phyloP scores from a whole-genome alignment of 2,329 filamentous ascomycete genomes.

The Cucurbitaria berberidis region DNA sequence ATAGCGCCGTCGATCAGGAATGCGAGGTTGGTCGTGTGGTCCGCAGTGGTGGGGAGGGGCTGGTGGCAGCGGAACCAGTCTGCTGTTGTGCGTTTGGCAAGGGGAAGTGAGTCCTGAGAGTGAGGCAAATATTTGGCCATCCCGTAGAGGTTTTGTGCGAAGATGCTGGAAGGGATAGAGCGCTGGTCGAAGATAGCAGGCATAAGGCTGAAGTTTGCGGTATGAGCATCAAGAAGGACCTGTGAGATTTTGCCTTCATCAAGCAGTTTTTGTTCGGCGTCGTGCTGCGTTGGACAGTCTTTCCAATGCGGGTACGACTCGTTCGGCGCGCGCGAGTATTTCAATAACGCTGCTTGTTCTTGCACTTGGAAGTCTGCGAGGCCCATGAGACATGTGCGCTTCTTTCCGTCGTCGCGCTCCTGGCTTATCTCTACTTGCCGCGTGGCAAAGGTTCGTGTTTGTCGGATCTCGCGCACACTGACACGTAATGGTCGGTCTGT shows the following conservation, averaged over 20 bases:
- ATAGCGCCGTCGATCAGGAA: conserved; percentile 56
- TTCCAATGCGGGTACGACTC: conserved; percentile 35
- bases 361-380: conserved; percentile 56
- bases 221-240: conserved; percentile 27
- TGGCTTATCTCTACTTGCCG: conserved; percentile 56
- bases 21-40: conserved; percentile 49
- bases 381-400: conserved; percentile 52
- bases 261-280: conserved; percentile 2
- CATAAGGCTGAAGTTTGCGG: conserved; percentile 38
- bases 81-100: conserved; percentile 42
- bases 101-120: conserved; percentile 48
- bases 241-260: conserved; percentile 18
- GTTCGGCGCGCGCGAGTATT: conserved; percentile 49
- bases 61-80: conserved; percentile 51
- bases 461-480: conserved; percentile 48
- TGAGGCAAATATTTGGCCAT: conserved; percentile 43
- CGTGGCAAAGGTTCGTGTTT: conserved; percentile 58
- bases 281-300: conserved; percentile 10
- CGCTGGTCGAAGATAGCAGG: conserved; percentile 46
- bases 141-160: conserved; percentile 54
- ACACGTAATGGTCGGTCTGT: conserved; percentile 50
- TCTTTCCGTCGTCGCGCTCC: conserved; percentile 41
- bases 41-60: conserved; percentile 24
- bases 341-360: conserved; percentile 46
- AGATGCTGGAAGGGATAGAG: conserved; percentile 51